Base-by-base conservation (phyloP, 2,329 filamentous ascomycete genomes). In the Fusarium tupiense region DNA sequence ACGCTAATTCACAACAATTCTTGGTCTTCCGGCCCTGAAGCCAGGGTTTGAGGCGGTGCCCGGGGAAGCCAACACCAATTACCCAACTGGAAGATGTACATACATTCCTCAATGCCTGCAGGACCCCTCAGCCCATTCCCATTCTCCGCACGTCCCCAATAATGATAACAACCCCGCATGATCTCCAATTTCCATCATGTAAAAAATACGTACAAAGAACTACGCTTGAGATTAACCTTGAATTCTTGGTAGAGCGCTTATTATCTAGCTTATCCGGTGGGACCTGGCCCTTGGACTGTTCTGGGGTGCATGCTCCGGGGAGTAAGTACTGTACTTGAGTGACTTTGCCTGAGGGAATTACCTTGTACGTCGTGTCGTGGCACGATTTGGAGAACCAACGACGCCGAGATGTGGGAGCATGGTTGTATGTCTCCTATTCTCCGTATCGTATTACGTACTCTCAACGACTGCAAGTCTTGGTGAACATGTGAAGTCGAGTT, bases 171-270 rank as follows among this genome's bases (percentile, higher is more conserved):
- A n/a, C 31, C 37, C 72, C 72, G 64, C 72, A 66, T 41, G 31
- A 56, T 61, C 74, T 72, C 72, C 75, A 76, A 74, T 77, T 77
- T 77, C 61, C 40, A 77, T 77, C 59, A 77, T 59, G 75, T 76
- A 76, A 76, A 58, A 67, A 66, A 50, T 76, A 76, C 74, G 75
- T 76, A 77, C 72, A 63, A 64, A 49, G 41, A 76, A 76, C 61
- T 68, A 46, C 58, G 47, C 67, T 70, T 63, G 37, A 43, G 43
- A 63, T 67, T 70, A 70, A 70, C 68, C 66, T 71, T 64, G 61
- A 63, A 43, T 68, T 31, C 50, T 46, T 29, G 29, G 56, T n/a
- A 20, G 31, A 56, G 46, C 50, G 31, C 50, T 52, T 61, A 46
- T 70, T 62, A 56, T 50, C 49, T 68, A 68, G 65, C n/a, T 53